phyloP scores from a whole-genome alignment of 768 basidiomycete genomes.

The Suillus decipiens region DNA sequence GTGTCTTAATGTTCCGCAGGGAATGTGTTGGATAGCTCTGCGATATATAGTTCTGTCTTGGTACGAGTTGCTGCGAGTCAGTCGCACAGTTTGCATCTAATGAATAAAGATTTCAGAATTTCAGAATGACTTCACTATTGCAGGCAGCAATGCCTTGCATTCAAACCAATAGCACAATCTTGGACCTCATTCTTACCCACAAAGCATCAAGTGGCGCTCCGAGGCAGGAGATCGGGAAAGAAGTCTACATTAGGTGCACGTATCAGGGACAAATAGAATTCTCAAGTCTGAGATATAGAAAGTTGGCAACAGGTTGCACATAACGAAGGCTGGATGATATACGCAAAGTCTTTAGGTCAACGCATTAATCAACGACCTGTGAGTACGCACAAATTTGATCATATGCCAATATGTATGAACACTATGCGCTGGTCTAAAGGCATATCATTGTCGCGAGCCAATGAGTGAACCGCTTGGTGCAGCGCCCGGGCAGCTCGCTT shows the following conservation, averaged over 20 bases:
- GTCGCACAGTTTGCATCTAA: too few relatives aligned
- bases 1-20: too few relatives aligned
- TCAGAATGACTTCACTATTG: too few relatives aligned
- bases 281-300: neutral
- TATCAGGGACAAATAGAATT: neutral
- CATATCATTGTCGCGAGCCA: neutral
- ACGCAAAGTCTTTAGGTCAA: neutral
- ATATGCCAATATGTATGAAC: slow-evolving; percentile 13
- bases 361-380: neutral
- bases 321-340: neutral
- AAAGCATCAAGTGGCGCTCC: neutral
- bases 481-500: slow-evolving; percentile 10
- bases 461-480: neutral
- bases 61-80: too few relatives aligned
- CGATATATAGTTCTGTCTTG: too few relatives aligned
- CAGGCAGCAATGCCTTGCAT: neutral
- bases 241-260: neutral
- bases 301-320: neutral
- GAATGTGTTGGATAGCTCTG: too few relatives aligned
- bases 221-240: neutral
- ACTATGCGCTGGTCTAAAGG: slow-evolving; percentile 9
- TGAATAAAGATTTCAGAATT: too few relatives aligned
- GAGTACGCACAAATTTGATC: neutral
- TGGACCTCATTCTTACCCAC: neutral
- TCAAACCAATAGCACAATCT: neutral